These are phyloP conservation scores for Talinum fruticosum DNA, from an alignment of 148 eudicot genomes.

Conservation along the genomic window DNA sequence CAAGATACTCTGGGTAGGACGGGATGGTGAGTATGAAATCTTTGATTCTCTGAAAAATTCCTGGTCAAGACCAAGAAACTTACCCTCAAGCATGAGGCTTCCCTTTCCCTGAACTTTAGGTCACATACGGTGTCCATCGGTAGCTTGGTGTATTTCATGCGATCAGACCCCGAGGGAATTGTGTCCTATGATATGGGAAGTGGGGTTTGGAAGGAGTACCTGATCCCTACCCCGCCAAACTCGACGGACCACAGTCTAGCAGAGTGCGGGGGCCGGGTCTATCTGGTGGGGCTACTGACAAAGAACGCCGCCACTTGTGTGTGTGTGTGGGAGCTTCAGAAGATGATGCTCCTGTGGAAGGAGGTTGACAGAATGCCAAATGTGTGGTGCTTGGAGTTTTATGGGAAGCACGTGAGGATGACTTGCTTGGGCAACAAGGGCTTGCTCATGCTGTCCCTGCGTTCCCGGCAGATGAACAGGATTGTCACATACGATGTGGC, in stretches of 20 bases:
- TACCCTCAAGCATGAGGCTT: constrained; percentile 57
- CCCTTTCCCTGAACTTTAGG: constrained; percentile 67
- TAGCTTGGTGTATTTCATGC: constrained; percentile 60
- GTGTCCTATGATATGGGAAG: constrained; percentile 62
- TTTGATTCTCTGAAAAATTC: constrained; percentile 62
- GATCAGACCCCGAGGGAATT: constrained; percentile 82
- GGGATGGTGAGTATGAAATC: constrained; percentile 76
- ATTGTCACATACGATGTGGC: constrained; percentile 66
- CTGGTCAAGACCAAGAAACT: constrained; percentile 60
- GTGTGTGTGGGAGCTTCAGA: constrained; percentile 98
- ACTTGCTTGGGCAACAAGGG: constrained; percentile 93
- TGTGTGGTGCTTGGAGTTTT: constrained; percentile 97
- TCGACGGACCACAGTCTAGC: constrained; percentile 74
- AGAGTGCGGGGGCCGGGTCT: constrained; percentile 64
- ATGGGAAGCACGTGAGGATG: constrained; percentile 92
- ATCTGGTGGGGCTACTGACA: constrained; percentile 79
- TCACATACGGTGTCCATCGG: constrained; percentile 65
- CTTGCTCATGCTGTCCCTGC: constrained; percentile 83
- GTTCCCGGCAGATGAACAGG: constrained; percentile 76
- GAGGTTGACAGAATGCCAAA: constrained; percentile 99
- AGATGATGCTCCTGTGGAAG: constrained; percentile 97
- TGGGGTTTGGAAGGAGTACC: constrained; percentile 65
- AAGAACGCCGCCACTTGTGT: constrained; percentile 93
- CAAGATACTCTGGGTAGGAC: constrained; percentile 81
- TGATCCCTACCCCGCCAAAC: constrained; percentile 68